Evolutionary conservation across 1,284 basidiomycete genomes (phyloP).

Genomic region (Cryptococcus amylolentus): DNA sequence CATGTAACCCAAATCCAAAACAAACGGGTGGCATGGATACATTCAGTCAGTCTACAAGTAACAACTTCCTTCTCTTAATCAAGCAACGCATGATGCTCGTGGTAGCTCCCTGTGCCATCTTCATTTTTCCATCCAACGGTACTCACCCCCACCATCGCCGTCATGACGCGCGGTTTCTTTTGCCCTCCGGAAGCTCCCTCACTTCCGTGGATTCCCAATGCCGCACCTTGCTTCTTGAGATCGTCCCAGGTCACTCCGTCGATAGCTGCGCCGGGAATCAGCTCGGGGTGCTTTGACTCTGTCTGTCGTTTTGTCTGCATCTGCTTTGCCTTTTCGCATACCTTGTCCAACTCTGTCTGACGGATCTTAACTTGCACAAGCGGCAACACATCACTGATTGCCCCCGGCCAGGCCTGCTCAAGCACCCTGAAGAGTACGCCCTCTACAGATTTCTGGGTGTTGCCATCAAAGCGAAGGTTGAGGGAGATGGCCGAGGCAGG

Average conservation of each 20-base stretch:
- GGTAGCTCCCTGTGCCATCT: not conserved
- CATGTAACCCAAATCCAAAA: constrained; percentile 25
- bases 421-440: constrained; percentile 20
- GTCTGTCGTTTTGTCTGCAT: not conserved
- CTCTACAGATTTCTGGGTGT: constrained; percentile 8
- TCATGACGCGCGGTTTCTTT: too few relatives aligned
- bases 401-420: constrained; percentile 21
- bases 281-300: not conserved
- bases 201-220: constrained; percentile 8
- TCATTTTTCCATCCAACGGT: constrained; percentile 5
- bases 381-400: constrained; percentile 15
- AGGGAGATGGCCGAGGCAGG: constrained; percentile 84
- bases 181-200: too few relatives aligned
- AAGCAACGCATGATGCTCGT: not conserved
- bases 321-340: not conserved
- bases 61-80: not conserved
- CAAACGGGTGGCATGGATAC: not conserved
- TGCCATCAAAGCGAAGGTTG: constrained; percentile 79
- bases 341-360: not conserved
- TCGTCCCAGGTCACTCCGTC: constrained; percentile 15
- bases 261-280: not conserved
- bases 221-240: constrained; percentile 8
- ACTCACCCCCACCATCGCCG: too few relatives aligned
- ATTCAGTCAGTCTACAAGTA: not conserved
- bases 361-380: constrained; percentile 16